Conservation (phyloP, 2,329 filamentous ascomycete genomes). For the Trichoderma citrinoviride region DNA sequence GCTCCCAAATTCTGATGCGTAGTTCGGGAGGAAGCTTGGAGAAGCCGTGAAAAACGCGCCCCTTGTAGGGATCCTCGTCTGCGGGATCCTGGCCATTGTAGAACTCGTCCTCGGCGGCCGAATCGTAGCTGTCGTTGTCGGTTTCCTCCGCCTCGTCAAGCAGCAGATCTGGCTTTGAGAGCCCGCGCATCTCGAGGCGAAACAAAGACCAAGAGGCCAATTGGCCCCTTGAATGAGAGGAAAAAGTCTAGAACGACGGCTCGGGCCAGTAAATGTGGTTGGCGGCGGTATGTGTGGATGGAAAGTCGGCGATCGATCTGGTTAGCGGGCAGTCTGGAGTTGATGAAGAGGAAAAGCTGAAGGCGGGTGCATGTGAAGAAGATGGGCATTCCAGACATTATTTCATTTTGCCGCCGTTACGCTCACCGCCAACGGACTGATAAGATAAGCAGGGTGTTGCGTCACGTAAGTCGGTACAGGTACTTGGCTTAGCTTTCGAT, state of each 20-base stretch:
- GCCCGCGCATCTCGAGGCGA: background rate
- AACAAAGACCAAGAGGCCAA: background rate
- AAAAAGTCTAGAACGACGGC: background rate
- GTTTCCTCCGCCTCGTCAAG: slow-evolving; percentile 1
- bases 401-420: too few relatives aligned
- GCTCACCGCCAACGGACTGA: too few relatives aligned
- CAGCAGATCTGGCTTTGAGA: background rate
- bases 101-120: slow-evolving; percentile 16
- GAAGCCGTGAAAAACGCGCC: slow-evolving; percentile 30
- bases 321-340: too few relatives aligned
- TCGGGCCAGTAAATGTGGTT: background rate
- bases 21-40: slow-evolving; percentile 36
- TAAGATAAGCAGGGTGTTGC: too few relatives aligned
- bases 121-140: slow-evolving; percentile 13
- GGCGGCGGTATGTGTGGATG: too few relatives aligned
- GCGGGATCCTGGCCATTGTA: slow-evolving; percentile 14
- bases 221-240: background rate
- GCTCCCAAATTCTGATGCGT: slow-evolving; percentile 35
- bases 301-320: too few relatives aligned
- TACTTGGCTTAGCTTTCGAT: too few relatives aligned
- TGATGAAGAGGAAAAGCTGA: too few relatives aligned
- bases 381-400: too few relatives aligned
- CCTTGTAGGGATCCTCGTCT: slow-evolving; percentile 8
- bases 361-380: too few relatives aligned
- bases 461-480: too few relatives aligned